Base-by-base conservation (phyloP, 371 early-diverging fungal species). In the Mucor indicus region DNA sequence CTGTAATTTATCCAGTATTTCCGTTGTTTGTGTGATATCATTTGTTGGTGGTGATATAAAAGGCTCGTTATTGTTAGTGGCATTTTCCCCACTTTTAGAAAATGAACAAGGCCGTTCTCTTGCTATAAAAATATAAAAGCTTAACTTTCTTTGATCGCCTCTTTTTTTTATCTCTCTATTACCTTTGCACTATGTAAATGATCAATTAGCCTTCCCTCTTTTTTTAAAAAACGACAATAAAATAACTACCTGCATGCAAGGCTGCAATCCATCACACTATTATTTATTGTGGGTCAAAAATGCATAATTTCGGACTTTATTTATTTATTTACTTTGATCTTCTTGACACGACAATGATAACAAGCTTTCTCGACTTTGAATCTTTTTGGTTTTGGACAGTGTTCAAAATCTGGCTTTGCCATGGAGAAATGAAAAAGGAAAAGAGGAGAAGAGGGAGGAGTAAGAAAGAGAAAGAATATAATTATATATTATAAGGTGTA, bases 221-320 rank as follows among this genome's bases (percentile, higher is more conserved):
- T 6, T 8, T 6, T 29, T 8, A 6, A 8, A 29, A 6, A 8
- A 29, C 17, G 25, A 47, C 27, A 27, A 7, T 4, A 3, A 33
- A 30, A 47, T 31, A 21, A 30, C 10, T 69, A 75, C 76, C 76
- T 75, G 76, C 76, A 75, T 75, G 59, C 76, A 75, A 16, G 76
- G 76, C 12, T 67, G 76, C 11, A 75, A 39, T 19, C 76, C 76
- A 65, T 75, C 76, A 20, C 76, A 75, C 76, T 75, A 52, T 16
- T 21, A n/a, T n/a, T n/a, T n/a, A n/a, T n/a, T n/a, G n/a, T n/a
- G n/a, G n/a, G n/a, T n/a, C n/a, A n/a, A 19, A 20, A 20, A 19
- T 4, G 12, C 13, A 36, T 20, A n/a, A n/a, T n/a, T n/a, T n/a
- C n/a, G n/a, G n/a, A n/a, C n/a, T n/a, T n/a, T 50, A 25, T 8